Percentiles rank a stretch among this genome's conserved stretches.
phyloP scores from a whole-genome alignment of 106 monocot species.

The Acanthochlamys bracteata region DNA sequence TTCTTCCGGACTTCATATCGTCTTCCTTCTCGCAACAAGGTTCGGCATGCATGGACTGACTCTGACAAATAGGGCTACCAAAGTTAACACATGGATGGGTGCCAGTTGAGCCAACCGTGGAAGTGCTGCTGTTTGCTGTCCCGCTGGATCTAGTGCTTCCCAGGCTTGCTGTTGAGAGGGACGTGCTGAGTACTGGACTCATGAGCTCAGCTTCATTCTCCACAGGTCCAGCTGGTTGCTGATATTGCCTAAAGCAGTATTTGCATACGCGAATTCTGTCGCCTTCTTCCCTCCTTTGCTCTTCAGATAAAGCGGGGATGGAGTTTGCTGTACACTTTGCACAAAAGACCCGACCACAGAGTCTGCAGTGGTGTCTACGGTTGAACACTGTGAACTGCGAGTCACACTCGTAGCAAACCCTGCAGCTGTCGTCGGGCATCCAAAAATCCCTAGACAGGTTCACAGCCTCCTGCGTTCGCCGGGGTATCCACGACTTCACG shows the following conservation, averaged over 20 bases:
- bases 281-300: slow-evolving; percentile 20
- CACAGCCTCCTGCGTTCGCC: slow-evolving; percentile 40
- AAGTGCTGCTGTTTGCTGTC: slow-evolving; percentile 28
- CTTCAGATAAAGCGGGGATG: slow-evolving; percentile 32
- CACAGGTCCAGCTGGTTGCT: slow-evolving; percentile 20
- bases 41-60: slow-evolving; percentile 19
- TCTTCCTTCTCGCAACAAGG: slow-evolving; percentile 27
- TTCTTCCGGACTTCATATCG: slow-evolving; percentile 14
- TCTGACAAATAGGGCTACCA: slow-evolving; percentile 18
- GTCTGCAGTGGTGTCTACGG: slow-evolving; percentile 85
- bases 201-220: slow-evolving; percentile 12
- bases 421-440: slow-evolving; percentile 90
- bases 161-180: slow-evolving; percentile 44
- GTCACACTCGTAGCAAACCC: slow-evolving; percentile 89
- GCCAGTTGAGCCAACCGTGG: slow-evolving; percentile 16
- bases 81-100: slow-evolving; percentile 19
- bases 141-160: slow-evolving; percentile 37
- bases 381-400: slow-evolving; percentile 70
- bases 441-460: slow-evolving; percentile 77
- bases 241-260: slow-evolving; percentile 67
- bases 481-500: slow-evolving; percentile 62
- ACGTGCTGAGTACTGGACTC: slow-evolving; percentile 26
- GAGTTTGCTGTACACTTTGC: slow-evolving; percentile 72
- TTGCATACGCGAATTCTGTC: slow-evolving; percentile 72
- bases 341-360: slow-evolving; percentile 90